These are phyloP conservation scores for Haematococcus lacustris DNA, from an alignment of 139 green algal genomes.

Conservation along the genomic window DNA sequence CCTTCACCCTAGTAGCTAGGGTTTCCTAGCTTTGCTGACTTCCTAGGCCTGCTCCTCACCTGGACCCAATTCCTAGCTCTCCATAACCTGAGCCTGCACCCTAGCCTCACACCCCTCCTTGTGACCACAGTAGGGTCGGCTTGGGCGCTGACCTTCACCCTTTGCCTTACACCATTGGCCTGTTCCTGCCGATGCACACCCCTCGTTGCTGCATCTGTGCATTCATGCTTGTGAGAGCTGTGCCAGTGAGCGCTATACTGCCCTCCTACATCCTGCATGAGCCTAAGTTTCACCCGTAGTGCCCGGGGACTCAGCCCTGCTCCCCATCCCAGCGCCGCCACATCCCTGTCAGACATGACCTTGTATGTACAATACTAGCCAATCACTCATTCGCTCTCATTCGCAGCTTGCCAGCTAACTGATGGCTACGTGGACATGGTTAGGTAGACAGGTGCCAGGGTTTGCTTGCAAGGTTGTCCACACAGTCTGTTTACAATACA, in stretches of 20 bases:
- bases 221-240: neutral
- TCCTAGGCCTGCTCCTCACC: neutral
- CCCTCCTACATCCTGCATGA: neutral
- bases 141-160: no score
- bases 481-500: no score
- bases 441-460: no score
- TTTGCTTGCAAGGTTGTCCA: no score
- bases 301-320: no score
- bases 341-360: neutral
- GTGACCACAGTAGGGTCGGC: no score
- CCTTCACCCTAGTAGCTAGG: neutral
- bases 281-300: neutral
- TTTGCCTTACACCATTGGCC: no score
- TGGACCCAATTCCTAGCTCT: neutral
- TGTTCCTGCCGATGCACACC: neutral
- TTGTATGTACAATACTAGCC: neutral
- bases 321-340: no score
- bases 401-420: neutral
- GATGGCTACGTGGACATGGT: no score
- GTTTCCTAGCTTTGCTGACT: neutral
- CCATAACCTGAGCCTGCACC: neutral
- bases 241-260: neutral
- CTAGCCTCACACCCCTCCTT: no score
- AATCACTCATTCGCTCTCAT: neutral
- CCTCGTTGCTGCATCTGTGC: neutral